phyloP scores from a whole-genome alignment of 2,329 filamentous ascomycete genomes.

The Corniculantispora saksenae region DNA sequence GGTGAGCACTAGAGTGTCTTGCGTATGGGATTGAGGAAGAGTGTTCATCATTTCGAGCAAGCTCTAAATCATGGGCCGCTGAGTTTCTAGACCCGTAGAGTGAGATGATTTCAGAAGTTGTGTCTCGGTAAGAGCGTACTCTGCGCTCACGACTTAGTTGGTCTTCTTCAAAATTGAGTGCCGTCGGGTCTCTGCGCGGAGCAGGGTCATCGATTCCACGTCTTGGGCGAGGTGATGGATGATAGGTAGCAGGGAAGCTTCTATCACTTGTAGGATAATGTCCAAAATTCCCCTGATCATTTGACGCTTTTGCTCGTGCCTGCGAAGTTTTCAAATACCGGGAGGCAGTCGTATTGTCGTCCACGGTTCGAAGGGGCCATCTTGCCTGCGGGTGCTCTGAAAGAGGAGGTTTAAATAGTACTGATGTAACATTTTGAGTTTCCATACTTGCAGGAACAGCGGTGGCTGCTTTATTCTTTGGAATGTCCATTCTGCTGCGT shows the following conservation, averaged over 20 bases:
- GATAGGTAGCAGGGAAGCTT: slow-evolving; percentile 31
- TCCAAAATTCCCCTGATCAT: neutral
- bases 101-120: slow-evolving; percentile 56
- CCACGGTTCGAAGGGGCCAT: slow-evolving; percentile 12
- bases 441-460: neutral
- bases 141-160: slow-evolving; percentile 43
- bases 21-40: neutral
- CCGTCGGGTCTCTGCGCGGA: slow-evolving; percentile 30
- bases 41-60: neutral
- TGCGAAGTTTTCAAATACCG: neutral
- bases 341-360: slow-evolving; percentile 6
- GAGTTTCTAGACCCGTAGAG: slow-evolving; percentile 47
- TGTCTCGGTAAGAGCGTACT: slow-evolving; percentile 52
- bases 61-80: neutral
- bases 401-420: neutral
- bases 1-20: neutral
- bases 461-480: neutral
- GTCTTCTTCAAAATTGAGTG: slow-evolving; percentile 33
- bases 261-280: neutral
- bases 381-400: neutral
- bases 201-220: slow-evolving; percentile 32
- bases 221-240: slow-evolving; percentile 31
- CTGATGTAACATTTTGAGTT: neutral
- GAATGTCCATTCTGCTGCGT: neutral
- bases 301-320: neutral